phyloP scores from a whole-genome alignment of 1,284 basidiomycete species.

The Leccinum pallidistipes region DNA sequence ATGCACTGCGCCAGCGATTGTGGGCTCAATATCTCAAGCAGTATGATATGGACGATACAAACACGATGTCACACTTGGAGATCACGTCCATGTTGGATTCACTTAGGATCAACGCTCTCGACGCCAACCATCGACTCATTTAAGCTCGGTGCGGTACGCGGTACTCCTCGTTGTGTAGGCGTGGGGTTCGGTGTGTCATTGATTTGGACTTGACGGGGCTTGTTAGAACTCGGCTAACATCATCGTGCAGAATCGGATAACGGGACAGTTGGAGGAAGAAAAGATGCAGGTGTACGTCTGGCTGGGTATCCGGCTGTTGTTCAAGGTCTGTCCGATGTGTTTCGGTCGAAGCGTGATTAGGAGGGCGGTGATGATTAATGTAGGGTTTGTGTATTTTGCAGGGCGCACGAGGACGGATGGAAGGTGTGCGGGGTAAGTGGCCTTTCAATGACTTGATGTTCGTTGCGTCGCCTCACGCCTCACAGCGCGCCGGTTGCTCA shows the following conservation, averaged over 20 bases:
- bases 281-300: constrained; percentile 98
- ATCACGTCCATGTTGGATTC: constrained; percentile 97
- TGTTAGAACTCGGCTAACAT: constrained; percentile 91
- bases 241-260: constrained; percentile 89
- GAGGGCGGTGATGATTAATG: not conserved
- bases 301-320: constrained; percentile 88
- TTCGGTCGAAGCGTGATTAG: not conserved
- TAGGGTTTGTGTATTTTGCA: constrained; percentile 21
- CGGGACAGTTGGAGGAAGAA: constrained; percentile 94
- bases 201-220: not conserved
- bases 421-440: constrained; percentile 75
- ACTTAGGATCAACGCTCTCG: constrained; percentile 88
- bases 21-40: constrained; percentile 90
- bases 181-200: not conserved
- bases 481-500: constrained; percentile 63
- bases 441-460: not conserved
- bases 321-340: constrained; percentile 58
- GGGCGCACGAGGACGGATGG: constrained; percentile 89
- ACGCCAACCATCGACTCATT: constrained; percentile 77
- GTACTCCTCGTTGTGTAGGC: not conserved
- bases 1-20: constrained; percentile 86
- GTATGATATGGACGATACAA: constrained; percentile 89
- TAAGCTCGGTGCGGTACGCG: constrained; percentile 80
- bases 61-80: constrained; percentile 81
- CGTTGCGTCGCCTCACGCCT: not conserved